Percentiles rank a stretch among this genome's conserved stretches.
Evolutionary conservation across 148 eudicot genomes (phyloP).

Genomic region (Rhododendron williamsianum): DNA sequence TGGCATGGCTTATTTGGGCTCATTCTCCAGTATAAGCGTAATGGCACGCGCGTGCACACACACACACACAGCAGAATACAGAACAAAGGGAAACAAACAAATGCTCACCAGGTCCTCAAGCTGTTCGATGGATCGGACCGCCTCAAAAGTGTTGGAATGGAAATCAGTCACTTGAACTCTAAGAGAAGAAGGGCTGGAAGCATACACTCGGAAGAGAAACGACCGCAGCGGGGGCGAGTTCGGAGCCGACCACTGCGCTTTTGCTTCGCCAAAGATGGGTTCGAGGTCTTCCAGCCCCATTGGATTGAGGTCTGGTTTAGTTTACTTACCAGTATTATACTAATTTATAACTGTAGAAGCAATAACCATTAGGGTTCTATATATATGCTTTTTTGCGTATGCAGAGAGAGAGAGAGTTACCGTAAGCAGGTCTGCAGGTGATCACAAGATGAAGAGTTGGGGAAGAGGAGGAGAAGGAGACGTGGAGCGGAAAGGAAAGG

Average conservation of each 20-base stretch:
- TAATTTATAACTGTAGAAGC: not conserved
- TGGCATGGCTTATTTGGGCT: not conserved
- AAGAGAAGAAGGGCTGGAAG: slow-evolving; percentile 33
- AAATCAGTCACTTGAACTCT: slow-evolving; percentile 56
- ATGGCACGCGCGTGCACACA: not conserved
- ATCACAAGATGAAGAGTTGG: not conserved
- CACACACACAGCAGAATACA: not conserved
- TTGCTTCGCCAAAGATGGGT: slow-evolving; percentile 57
- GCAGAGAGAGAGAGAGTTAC: not conserved
- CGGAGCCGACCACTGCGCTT: slow-evolving; percentile 41
- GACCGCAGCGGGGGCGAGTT: slow-evolving; percentile 25
- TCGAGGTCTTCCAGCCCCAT: slow-evolving; percentile 46
- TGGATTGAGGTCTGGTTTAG: not conserved
- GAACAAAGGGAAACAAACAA: not conserved
- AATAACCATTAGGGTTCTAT: not conserved
- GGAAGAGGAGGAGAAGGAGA: not conserved
- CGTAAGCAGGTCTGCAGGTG: not conserved
- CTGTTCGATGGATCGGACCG: slow-evolving; percentile 39
- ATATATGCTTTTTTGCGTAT: not conserved
- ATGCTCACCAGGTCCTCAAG: slow-evolving; percentile 74
- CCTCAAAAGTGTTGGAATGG: slow-evolving; percentile 48
- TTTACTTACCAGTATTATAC: not conserved
- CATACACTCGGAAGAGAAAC: slow-evolving; percentile 46
- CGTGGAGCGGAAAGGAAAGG: not conserved
- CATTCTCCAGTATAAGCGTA: not conserved